Evolutionary conservation across 208 protist genomes (phyloP), one percentile per base, ranked within the genome.

Genomic region (Leishmania turanica): DNA sequence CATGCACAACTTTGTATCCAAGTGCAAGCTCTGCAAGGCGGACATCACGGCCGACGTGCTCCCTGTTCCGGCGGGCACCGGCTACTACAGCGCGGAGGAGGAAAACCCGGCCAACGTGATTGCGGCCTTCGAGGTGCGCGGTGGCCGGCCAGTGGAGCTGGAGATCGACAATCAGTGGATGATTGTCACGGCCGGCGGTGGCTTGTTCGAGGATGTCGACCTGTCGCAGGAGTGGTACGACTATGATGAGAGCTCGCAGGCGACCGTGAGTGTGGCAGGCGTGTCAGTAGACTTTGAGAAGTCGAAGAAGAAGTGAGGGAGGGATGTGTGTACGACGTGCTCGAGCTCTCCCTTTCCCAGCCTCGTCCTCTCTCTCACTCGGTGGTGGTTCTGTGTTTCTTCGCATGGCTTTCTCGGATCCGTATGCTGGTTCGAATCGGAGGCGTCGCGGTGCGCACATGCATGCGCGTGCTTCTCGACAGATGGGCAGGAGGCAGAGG

Each of bases 171-270:
- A 89, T 19, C 82, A 92, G 78, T 96, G 93, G 92, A 79, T 84
- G 1, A 89, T 92, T 3, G 37, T 80, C n/a, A 72, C 80, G 11
- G 77, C 49, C 13, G 75, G 81, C 65, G 84, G 84, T 31, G 84
- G 60, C 1, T 73, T 15, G 37, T 94, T 96, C 75, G 82, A 86
- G 60, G 83, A 88, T 37, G 91, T 87, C 3, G 91, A 96, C 78
- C 78, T 96, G 34, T 90, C 85, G 45, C 74, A 77, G 21, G 91
- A 95, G 72, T 96, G 91, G 91, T 89, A 86, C 79, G 93, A 95
- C 34, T 96, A 94, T 82, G 93, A 95, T 76, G 90, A 94, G 80
- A 75, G 49, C 15, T 74, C 82, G 17, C 76, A 80, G 45, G 69
- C n/a, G 37, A 21, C 87, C 0, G 74, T 95, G 71, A 85, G 71